Conservation (phyloP, 2,329 filamentous ascomycete species). For the Chalaropsis thielavioides region DNA sequence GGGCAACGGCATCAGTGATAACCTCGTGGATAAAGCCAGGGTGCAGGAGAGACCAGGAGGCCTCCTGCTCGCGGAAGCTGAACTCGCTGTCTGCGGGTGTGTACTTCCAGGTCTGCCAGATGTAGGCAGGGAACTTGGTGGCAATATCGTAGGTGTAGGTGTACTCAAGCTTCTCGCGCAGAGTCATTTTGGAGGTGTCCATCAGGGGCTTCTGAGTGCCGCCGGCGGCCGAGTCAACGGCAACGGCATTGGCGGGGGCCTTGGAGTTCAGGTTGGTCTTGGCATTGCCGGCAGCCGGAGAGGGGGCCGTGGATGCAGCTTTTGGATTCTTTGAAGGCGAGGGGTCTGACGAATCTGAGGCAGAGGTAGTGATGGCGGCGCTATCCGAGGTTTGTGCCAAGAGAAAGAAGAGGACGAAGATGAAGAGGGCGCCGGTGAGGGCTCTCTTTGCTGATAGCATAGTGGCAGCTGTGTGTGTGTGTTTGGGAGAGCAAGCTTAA, state of each 20-base stretch:
- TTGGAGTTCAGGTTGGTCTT: not conserved
- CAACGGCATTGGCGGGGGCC: slow-evolving; percentile 19
- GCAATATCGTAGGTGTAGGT: slow-evolving; percentile 88
- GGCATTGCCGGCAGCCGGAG: slow-evolving; percentile 10
- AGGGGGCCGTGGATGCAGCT: slow-evolving; percentile 15
- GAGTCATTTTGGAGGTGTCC: slow-evolving; percentile 56
- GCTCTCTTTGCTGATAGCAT: slow-evolving; percentile 75
- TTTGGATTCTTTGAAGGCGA: slow-evolving; percentile 23
- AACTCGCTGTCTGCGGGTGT: slow-evolving; percentile 67
- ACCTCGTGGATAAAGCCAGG: slow-evolving; percentile 93
- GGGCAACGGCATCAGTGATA: slow-evolving; percentile 77
- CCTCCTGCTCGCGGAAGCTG: slow-evolving; percentile 66
- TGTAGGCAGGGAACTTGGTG: slow-evolving; percentile 84
- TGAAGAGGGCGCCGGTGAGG: slow-evolving; percentile 52
- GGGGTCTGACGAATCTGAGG: slow-evolving; percentile 21
- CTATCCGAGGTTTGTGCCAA: slow-evolving; percentile 45
- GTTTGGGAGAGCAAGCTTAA: not conserved
- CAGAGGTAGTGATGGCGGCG: slow-evolving; percentile 20
- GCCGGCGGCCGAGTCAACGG: slow-evolving; percentile 16
- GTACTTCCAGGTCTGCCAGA: slow-evolving; percentile 98
- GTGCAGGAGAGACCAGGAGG: slow-evolving; percentile 76
- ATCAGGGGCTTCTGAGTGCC: slow-evolving; percentile 45
- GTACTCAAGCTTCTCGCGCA: slow-evolving; percentile 72
- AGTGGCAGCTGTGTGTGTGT: slow-evolving; percentile 20
- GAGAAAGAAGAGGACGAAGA: slow-evolving; percentile 56